Evolutionary conservation across 2,329 filamentous ascomycete species (phyloP).

Genomic region (Fusarium sp.): DNA sequence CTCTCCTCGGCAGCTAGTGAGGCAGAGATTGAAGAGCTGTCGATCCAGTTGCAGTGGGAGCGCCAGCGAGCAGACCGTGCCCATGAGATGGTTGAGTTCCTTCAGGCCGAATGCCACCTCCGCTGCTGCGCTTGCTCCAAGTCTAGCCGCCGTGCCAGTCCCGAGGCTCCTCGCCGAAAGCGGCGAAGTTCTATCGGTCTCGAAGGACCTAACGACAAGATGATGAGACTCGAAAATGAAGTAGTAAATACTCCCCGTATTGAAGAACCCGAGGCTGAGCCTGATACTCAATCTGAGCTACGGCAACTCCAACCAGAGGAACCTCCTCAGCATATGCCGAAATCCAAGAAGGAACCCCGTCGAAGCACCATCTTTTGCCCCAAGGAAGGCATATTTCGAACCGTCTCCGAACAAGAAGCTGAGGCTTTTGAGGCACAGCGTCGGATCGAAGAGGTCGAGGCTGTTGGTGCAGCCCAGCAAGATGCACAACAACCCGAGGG

Average conservation of each 20-base stretch:
- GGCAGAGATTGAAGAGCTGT: slow-evolving; percentile 66
- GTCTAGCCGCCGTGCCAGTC: slow-evolving; percentile 32
- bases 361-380: slow-evolving; percentile 67
- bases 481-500: slow-evolving; percentile 13
- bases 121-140: slow-evolving; percentile 70
- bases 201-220: slow-evolving; percentile 45
- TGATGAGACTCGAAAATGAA: slow-evolving; percentile 49
- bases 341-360: slow-evolving; percentile 53
- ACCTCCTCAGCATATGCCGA: slow-evolving; percentile 37
- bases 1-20: slow-evolving; percentile 64
- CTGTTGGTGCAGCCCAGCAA: slow-evolving; percentile 21
- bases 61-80: slow-evolving; percentile 72
- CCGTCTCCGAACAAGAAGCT: slow-evolving; percentile 64
- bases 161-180: slow-evolving; percentile 32
- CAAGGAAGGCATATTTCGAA: slow-evolving; percentile 69
- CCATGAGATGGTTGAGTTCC: slow-evolving; percentile 77
- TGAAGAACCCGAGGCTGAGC: slow-evolving; percentile 34
- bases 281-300: slow-evolving; percentile 8
- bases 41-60: slow-evolving; percentile 64
- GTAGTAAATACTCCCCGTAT: slow-evolving; percentile 38
- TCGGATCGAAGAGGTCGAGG: slow-evolving; percentile 36
- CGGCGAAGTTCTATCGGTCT: slow-evolving; percentile 41
- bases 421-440: slow-evolving; percentile 53
- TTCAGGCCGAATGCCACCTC: slow-evolving; percentile 78
- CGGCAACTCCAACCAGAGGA: slow-evolving; percentile 40